Evolutionary conservation across 2,329 filamentous ascomycete genomes (phyloP).

Genomic region (Fusarium gaditjirri): DNA sequence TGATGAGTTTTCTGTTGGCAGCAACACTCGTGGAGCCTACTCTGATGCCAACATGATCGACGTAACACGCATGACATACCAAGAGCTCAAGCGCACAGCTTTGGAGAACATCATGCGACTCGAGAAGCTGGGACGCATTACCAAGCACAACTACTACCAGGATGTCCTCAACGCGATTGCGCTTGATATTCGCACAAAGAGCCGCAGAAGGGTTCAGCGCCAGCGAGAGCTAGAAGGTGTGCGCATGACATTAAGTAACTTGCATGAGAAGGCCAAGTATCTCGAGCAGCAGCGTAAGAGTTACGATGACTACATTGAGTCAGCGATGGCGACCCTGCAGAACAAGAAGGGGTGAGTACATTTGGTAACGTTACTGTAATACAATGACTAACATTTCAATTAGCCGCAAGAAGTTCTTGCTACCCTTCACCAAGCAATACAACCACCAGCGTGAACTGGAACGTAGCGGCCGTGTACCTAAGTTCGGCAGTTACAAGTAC

Average conservation of each 20-base stretch:
- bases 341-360: conserved; percentile 85
- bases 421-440: conserved; percentile 98
- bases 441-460: conserved; percentile 97
- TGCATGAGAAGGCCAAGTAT: conserved; percentile 89
- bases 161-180: conserved; percentile 98
- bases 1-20: conserved; percentile 79
- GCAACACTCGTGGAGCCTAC: conserved; percentile 82
- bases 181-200: conserved; percentile 96
- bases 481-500: conserved; percentile 98
- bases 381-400: conserved; percentile 35
- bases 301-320: conserved; percentile 99
- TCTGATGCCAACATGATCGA: conserved; percentile 90
- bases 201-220: conserved; percentile 88
- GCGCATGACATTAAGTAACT: conserved; percentile 75
- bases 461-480: conserved; percentile 89
- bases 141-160: conserved; percentile 92
- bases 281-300: conserved; percentile 95
- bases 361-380: not conserved
- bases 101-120: conserved; percentile 93
- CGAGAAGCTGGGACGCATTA: conserved; percentile 88
- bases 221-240: conserved; percentile 91
- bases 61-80: conserved; percentile 88
- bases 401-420: conserved; percentile 88
- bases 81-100: conserved; percentile 90
- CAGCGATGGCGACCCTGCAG: conserved; percentile 96